phyloP scores from a whole-genome alignment of 176 grass and related monocot species.

The Chloris gayana region DNA sequence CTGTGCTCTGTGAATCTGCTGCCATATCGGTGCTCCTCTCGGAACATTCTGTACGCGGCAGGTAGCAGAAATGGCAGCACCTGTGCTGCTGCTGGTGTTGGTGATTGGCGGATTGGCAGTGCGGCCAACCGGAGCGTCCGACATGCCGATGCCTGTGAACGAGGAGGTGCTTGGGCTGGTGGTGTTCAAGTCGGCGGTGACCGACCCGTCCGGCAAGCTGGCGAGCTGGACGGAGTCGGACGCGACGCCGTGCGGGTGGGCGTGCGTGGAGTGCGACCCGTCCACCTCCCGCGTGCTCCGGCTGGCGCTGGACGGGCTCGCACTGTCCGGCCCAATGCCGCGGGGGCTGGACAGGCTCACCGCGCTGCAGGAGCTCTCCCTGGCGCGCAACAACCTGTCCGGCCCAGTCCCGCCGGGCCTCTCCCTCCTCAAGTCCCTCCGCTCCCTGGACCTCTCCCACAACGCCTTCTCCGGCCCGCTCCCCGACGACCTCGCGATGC shows the following conservation, averaged over 20 bases:
- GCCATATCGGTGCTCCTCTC: slow-evolving; percentile 4
- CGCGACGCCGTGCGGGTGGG: slow-evolving; percentile 74
- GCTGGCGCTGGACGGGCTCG: slow-evolving; percentile 61
- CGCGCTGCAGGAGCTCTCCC: slow-evolving; percentile 62
- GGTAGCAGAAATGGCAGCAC: slow-evolving; percentile 34
- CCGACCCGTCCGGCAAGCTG: slow-evolving; percentile 61
- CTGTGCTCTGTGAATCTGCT: no score
- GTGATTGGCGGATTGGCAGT: background rate
- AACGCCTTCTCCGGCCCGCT: slow-evolving; percentile 76
- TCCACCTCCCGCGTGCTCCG: slow-evolving; percentile 77
- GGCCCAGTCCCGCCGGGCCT: slow-evolving; percentile 61
- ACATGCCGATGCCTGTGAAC: slow-evolving; percentile 70
- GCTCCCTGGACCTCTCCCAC: slow-evolving; percentile 76
- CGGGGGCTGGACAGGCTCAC: slow-evolving; percentile 82
- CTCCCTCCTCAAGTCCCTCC: slow-evolving; percentile 67
- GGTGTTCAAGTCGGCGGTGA: slow-evolving; percentile 72
- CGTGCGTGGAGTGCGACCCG: slow-evolving; percentile 79
- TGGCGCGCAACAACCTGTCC: slow-evolving; percentile 84
- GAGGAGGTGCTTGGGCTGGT: slow-evolving; percentile 87
- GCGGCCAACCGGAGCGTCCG: background rate
- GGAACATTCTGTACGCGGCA: slow-evolving; percentile 25
- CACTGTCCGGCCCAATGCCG: slow-evolving; percentile 68
- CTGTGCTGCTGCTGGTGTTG: background rate
- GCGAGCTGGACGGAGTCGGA: slow-evolving; percentile 80
- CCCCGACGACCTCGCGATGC: slow-evolving; percentile 59